Evolutionary conservation across 1,284 basidiomycete genomes (phyloP), one percentile per base, ranked within the genome.

Genomic region (Exobasidium cylindrosporum): DNA sequence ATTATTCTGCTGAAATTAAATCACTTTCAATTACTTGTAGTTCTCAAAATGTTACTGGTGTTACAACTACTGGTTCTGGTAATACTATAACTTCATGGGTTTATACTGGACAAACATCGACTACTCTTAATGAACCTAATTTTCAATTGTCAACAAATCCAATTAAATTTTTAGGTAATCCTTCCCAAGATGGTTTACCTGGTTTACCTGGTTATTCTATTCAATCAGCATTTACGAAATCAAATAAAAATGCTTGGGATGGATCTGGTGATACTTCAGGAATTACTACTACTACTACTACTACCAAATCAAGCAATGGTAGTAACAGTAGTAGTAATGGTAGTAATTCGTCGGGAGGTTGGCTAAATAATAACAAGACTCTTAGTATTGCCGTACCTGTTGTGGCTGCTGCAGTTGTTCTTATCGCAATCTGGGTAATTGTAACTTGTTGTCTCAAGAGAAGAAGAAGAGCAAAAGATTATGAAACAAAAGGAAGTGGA

Each of bases 1-100:
- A 65, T 60, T 77, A 72, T 50, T 63, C 70, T 47, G 73, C 72
- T 30, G 76, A 78, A 63, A 63, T 77, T 43, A 63, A 64, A 53
- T 63, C 65, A 23, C 64, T 76, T 60, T 54, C 45, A 24, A 61
- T 77, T 14, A 54, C 57, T 11, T 78, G 76, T 54, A 65, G 61
- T 26, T 61, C 65, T 28, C 60, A 63, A 4, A 14, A 29, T 35
- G 24, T 35, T 17, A 40, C 67, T 29, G 67, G 69, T 26, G 49
- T 69, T 29, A 62, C 58, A 1, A 54, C 46, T 49, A 56, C 64
- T 29, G 54, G 61, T 32, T 60, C 24, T 46, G 67, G 67, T 11
- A 54, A 55, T 26, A 40, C 7, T 7, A 46, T 63, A 24, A 75
- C 73, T 6, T 69, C 71, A n/a, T 78, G 64, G 56, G 66, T 69